A percentile compares a stretch with the other conserved stretches of the same genome.
Conservation (phyloP, 2,329 filamentous ascomycete genomes). For the Fusarium humuli region DNA sequence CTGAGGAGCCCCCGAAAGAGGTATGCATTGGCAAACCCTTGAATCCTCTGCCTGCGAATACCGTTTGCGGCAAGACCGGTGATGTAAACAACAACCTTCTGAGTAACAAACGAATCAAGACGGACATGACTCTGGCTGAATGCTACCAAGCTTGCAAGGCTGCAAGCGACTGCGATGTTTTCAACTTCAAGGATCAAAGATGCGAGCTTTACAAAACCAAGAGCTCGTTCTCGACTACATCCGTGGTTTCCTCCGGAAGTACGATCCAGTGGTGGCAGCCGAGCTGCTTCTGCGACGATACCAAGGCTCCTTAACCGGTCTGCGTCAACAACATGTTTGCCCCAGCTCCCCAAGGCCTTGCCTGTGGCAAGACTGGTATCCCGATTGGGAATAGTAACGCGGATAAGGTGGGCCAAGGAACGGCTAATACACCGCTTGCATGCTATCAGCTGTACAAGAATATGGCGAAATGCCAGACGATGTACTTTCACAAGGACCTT, state of each 20-base stretch:
- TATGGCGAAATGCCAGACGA: too few relatives aligned
- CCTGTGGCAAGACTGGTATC: too few relatives aligned
- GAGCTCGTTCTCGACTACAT: background rate
- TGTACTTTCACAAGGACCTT: too few relatives aligned
- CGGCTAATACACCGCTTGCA: too few relatives aligned
- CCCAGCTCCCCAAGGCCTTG: too few relatives aligned
- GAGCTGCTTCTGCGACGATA: background rate
- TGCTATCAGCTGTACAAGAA: too few relatives aligned
- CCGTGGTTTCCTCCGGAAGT: background rate
- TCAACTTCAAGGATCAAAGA: background rate
- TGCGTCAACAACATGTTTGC: too few relatives aligned
- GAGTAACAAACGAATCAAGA: background rate
- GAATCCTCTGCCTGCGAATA: background rate
- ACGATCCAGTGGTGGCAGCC: background rate
- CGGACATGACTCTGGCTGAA: background rate
- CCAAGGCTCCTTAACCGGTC: too few relatives aligned
- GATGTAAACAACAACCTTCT: background rate
- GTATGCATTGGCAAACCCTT: background rate
- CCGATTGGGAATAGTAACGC: too few relatives aligned
- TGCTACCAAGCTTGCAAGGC: background rate
- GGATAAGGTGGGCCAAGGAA: too few relatives aligned
- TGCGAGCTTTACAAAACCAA: background rate
- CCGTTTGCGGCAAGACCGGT: background rate
- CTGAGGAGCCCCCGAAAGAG: background rate
- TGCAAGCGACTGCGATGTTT: background rate